A percentile compares a stretch with the other conserved stretches of the same genome.
Evolutionary conservation across 345 rosid species (phyloP).

Genomic region (Trapa bicornis): DNA sequence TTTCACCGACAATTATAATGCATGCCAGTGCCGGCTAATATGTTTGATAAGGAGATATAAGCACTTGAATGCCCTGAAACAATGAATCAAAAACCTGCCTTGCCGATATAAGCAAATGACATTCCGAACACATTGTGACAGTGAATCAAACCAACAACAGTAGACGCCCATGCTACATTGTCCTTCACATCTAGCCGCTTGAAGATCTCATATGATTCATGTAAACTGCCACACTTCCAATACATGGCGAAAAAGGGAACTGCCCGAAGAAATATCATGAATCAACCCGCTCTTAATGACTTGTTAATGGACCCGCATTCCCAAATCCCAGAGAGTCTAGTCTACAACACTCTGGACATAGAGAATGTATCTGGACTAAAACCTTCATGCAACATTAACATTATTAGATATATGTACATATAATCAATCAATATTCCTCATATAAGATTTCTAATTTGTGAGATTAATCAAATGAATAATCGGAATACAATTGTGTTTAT

Average conservation of each 20-base stretch:
- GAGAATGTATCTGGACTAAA: slow-evolving; percentile 47
- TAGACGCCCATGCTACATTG: slow-evolving; percentile 64
- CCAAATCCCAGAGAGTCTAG: slow-evolving; percentile 20
- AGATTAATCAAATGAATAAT: too few relatives aligned
- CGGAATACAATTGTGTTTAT: too few relatives aligned
- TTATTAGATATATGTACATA: too few relatives aligned
- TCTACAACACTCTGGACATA: slow-evolving; percentile 42
- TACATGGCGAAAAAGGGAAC: slow-evolving; percentile 68
- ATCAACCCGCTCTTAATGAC: slow-evolving; percentile 41
- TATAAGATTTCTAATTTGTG: too few relatives aligned
- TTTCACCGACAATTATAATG: too few relatives aligned
- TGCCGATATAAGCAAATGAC: slow-evolving; percentile 37
- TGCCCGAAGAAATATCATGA: slow-evolving; percentile 42
- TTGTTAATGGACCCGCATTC: slow-evolving; percentile 52
- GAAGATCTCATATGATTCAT: slow-evolving; percentile 55
- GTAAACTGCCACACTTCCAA: slow-evolving; percentile 54
- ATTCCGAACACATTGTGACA: slow-evolving; percentile 40
- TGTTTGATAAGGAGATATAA: too few relatives aligned
- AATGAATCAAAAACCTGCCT: slow-evolving; percentile 48
- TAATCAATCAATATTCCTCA: too few relatives aligned
- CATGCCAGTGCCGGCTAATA: too few relatives aligned
- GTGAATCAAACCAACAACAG: slow-evolving; percentile 60
- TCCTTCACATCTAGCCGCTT: slow-evolving; percentile 42
- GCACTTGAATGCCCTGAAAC: slow-evolving; percentile 9
- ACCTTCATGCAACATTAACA: slow-evolving; percentile 35